phyloP scores from a whole-genome alignment of 208 protist genomes.

The Acanthamoeba castellanii region DNA sequence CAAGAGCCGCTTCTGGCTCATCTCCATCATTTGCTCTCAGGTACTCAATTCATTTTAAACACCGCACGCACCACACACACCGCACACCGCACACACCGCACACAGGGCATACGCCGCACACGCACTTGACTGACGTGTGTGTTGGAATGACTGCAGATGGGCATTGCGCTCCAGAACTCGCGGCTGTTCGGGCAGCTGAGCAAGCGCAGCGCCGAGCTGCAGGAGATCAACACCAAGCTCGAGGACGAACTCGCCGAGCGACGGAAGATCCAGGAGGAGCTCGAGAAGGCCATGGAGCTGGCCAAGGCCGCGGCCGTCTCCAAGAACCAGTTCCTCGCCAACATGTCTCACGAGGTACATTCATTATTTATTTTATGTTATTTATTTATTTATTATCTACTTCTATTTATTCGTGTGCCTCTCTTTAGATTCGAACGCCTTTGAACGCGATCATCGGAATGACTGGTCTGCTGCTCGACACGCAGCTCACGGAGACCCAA shows the following conservation, averaged over 20 bases:
- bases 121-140: too few relatives aligned
- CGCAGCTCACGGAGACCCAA: background rate
- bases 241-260: background rate
- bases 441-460: constrained; percentile 45
- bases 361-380: background rate
- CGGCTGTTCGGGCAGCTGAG: background rate
- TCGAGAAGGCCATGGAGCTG: constrained; percentile 35
- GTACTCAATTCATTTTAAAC: background rate
- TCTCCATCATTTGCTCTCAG: constrained; percentile 4
- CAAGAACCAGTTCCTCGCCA: constrained; percentile 9
- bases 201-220: background rate
- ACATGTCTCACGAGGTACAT: constrained; percentile 11
- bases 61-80: too few relatives aligned
- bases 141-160: background rate
- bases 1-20: constrained; percentile 25
- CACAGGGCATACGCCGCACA: too few relatives aligned
- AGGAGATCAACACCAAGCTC: constrained; percentile 16
- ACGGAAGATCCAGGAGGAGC: background rate
- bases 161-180: constrained; percentile 7
- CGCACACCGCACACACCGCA: too few relatives aligned
- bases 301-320: background rate
- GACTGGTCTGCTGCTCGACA: background rate
- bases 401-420: background rate
- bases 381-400: background rate
- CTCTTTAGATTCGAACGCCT: background rate